Evolutionary conservation across 2,329 filamentous ascomycete genomes (phyloP).

Genomic region (Aspergillus sergii): DNA sequence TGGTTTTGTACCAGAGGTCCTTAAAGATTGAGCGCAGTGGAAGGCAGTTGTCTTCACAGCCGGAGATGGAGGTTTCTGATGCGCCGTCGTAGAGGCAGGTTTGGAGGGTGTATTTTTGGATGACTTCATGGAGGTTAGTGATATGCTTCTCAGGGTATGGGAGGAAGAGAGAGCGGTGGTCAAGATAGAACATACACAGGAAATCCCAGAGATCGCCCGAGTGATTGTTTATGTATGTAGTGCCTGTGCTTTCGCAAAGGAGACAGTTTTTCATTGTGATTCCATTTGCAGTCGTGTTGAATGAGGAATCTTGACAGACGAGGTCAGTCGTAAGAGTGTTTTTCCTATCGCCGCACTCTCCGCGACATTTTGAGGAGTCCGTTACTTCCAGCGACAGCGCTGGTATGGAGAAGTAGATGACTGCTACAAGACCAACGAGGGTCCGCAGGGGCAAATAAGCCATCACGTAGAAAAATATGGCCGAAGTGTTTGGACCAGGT

Average conservation of each 20-base stretch:
- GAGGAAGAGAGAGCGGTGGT: too few relatives aligned
- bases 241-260: constrained; percentile 4
- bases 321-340: background rate
- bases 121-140: background rate
- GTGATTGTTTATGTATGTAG: background rate
- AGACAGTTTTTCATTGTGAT: constrained; percentile 5
- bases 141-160: too few relatives aligned
- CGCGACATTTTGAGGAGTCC: background rate
- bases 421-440: background rate
- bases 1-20: background rate
- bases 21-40: background rate
- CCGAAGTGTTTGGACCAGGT: background rate
- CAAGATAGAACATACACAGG: background rate
- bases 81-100: background rate
- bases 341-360: background rate
- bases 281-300: background rate
- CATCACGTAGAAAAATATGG: background rate
- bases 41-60: background rate
- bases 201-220: background rate
- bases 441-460: background rate
- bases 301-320: constrained; percentile 1
- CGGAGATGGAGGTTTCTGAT: background rate
- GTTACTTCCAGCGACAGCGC: background rate
- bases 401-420: background rate
- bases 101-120: constrained; percentile 8